Percentiles rank a stretch among this genome's conserved stretches.
phyloP scores from a whole-genome alignment of 176 grass and related monocot species.

The Poa pratensis region DNA sequence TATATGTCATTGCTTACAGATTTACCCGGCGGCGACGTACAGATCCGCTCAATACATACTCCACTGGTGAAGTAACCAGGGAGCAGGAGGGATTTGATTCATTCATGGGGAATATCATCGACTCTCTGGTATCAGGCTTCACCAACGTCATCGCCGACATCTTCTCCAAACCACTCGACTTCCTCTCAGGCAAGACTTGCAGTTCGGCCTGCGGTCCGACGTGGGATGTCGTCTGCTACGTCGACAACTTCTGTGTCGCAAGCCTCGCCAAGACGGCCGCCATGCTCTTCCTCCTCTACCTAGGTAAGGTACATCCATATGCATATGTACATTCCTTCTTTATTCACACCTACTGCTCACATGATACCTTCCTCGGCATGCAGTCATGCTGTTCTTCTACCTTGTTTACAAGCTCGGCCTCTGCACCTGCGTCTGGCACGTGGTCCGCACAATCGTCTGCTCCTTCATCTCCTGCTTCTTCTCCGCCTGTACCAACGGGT shows the following conservation, averaged over 20 bases:
- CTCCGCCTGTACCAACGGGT: constrained; percentile 34
- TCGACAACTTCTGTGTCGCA: constrained; percentile 65
- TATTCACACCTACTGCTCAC: not conserved
- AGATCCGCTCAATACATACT: too few relatives aligned
- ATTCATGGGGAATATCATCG: constrained; percentile 63
- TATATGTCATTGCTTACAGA: too few relatives aligned
- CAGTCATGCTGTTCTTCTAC: constrained; percentile 67
- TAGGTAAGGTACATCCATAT: not conserved
- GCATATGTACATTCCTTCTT: not conserved
- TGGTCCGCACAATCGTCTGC: too few relatives aligned
- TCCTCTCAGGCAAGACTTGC: constrained; percentile 70
- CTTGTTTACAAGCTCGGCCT: constrained; percentile 59
- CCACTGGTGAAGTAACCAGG: not conserved
- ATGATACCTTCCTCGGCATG: not conserved
- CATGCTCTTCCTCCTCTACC: constrained; percentile 54
- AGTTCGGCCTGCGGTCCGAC: constrained; percentile 52
- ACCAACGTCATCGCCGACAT: constrained; percentile 47
- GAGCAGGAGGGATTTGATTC: not conserved
- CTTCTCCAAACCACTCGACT: constrained; percentile 56
- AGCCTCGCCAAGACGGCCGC: constrained; percentile 59
- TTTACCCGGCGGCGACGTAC: too few relatives aligned
- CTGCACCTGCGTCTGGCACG: constrained; percentile 44
- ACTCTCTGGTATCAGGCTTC: constrained; percentile 54
- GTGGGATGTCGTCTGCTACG: constrained; percentile 72
- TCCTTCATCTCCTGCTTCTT: constrained; percentile 38